Conservation (phyloP, 2,329 filamentous ascomycete genomes). For the Fusarium sublunatum region DNA sequence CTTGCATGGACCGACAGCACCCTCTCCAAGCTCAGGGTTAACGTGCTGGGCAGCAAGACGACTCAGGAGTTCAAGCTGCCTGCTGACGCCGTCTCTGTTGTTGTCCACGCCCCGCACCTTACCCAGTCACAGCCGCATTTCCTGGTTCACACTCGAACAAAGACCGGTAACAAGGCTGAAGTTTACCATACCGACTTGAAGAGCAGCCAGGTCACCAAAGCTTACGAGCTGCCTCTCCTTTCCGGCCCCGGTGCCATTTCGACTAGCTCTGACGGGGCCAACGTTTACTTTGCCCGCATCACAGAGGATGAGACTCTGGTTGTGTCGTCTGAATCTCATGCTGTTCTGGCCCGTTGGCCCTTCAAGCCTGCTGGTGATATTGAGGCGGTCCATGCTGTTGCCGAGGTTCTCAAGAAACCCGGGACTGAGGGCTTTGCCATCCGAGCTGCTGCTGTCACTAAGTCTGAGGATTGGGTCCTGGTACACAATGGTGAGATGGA, state of each 20-base stretch:
- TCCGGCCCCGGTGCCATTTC: conserved; percentile 80
- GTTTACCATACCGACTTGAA: conserved; percentile 86
- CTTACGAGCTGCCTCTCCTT: conserved; percentile 81
- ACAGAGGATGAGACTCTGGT: conserved; percentile 79
- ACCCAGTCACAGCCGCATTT: conserved; percentile 82
- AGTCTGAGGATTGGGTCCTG: conserved; percentile 80
- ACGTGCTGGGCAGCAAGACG: conserved; percentile 72
- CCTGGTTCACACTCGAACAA: conserved; percentile 81
- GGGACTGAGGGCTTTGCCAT: conserved; percentile 76
- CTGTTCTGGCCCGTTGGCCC: conserved; percentile 80
- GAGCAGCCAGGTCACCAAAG: conserved; percentile 75
- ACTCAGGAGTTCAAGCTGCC: conserved; percentile 66
- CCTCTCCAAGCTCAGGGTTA: conserved; percentile 73
- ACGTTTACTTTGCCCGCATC: conserved; percentile 89
- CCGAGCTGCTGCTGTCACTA: conserved; percentile 77
- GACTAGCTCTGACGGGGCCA: conserved; percentile 78
- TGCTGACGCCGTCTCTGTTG: conserved; percentile 61
- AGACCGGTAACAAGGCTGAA: conserved; percentile 79
- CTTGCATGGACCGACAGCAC: conserved; percentile 78
- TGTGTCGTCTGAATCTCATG: conserved; percentile 80
- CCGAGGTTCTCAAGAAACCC: conserved; percentile 83
- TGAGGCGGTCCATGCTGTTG: conserved; percentile 73
- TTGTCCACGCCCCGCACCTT: conserved; percentile 79
- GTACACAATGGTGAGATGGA: conserved; percentile 82
- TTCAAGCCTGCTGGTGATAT: conserved; percentile 60